Evolutionary conservation across 768 basidiomycete genomes (phyloP), one percentile per base, ranked within the genome.

Genomic region (Solioccasus polychromus): DNA sequence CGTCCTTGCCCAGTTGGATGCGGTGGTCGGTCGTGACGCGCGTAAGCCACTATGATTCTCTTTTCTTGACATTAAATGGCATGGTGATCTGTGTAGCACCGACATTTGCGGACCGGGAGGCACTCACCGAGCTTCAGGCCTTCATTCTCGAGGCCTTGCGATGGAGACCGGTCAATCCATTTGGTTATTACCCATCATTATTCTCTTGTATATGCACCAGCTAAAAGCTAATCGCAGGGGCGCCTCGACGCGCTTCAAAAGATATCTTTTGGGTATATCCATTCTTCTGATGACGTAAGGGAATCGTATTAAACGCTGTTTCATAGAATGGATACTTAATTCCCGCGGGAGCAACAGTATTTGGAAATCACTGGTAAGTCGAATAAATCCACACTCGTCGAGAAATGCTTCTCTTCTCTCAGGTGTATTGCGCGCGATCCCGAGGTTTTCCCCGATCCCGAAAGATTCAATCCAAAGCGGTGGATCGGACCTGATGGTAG

Each of bases 371-470:
- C 25, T 59, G 54, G 53, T 50, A 34, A n/a, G 32, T 17, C 12
- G 17, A 6, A n/a, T n/a, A n/a, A n/a, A n/a, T n/a, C n/a, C n/a
- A 34, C 32, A 5, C 19, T 3, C 7, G 12, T 15, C 12, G n/a
- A n/a, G 14, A n/a, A 1, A 42, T 12, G 1, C 5, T 5, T 22
- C n/a, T n/a, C 11, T 2, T 36, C 12, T 34, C 35, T 38, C 25
- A 70, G 68, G 51, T 60, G 58, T 8, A 67, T 72, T n/a, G 53
- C 62, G 15, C 68, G 69, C 31, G 71, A 72, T 45, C 60, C 66
- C 24, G 62, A 63, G 11, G 52, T 65, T 10, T 73, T 69, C 37
- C 67, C 67, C 2, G 59, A 71, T 39, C 70, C 71, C 4, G 50
- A 61, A 15, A 51, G 39, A 1, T 74, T 74, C 45, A 51, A 68